Evolutionary conservation across 306 rosid genomes (phyloP).

Genomic region (Trifolium dubium): DNA sequence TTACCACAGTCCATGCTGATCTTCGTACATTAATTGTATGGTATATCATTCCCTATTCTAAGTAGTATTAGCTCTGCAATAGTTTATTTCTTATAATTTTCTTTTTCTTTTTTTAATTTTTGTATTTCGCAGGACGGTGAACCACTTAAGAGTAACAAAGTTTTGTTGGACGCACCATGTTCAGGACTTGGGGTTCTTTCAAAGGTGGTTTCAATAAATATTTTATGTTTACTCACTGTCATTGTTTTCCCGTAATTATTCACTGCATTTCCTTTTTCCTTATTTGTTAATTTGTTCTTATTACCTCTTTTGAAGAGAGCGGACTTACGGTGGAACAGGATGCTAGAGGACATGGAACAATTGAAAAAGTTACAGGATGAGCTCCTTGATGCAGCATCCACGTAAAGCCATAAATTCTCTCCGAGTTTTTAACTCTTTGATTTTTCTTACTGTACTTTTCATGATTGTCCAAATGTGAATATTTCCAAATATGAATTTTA

Average conservation of each 20-base stretch:
- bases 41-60: constrained; percentile 4
- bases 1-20: constrained; percentile 68
- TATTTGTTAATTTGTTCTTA: constrained; percentile 31
- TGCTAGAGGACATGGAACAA: constrained; percentile 71
- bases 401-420: constrained; percentile 50
- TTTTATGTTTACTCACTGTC: constrained; percentile 1
- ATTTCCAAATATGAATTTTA: constrained; percentile 2
- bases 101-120: not conserved
- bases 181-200: constrained; percentile 94
- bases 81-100: constrained; percentile 37
- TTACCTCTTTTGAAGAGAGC: constrained; percentile 67
- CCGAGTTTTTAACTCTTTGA: not conserved
- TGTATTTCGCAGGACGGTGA: constrained; percentile 54
- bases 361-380: constrained; percentile 77
- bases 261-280: constrained; percentile 18
- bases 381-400: constrained; percentile 79
- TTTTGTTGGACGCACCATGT: constrained; percentile 88
- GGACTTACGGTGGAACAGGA: constrained; percentile 86
- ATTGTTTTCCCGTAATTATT: constrained; percentile 8
- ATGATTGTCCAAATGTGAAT: not conserved
- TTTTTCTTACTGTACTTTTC: not conserved
- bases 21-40: constrained; percentile 68
- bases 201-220: constrained; percentile 57
- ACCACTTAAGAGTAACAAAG: constrained; percentile 64
- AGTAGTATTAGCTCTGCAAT: constrained; percentile 16